Conservation (phyloP, 2,329 filamentous ascomycete genomes). For the Apiospora phragmitis region DNA sequence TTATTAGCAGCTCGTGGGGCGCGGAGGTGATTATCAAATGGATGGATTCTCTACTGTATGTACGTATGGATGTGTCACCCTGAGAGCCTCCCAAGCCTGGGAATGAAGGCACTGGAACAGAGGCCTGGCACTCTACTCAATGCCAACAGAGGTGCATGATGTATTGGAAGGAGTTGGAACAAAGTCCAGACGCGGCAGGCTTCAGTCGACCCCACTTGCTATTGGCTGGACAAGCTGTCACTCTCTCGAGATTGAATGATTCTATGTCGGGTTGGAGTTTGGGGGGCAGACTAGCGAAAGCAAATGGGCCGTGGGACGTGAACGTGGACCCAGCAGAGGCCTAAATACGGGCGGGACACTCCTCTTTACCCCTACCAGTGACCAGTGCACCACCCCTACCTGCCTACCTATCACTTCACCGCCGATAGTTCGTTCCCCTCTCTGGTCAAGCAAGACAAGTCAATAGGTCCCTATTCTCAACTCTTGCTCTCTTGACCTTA, state of each 20-base stretch:
- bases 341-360: conserved; percentile 6
- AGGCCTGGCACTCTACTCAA: neutral
- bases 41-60: neutral
- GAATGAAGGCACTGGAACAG: neutral
- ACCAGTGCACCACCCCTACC: neutral
- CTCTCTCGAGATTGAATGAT: neutral
- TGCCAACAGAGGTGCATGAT: conserved; percentile 1
- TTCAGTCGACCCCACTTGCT: conserved; percentile 6
- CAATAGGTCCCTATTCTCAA: conserved; percentile 7
- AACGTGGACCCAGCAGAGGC: conserved; percentile 4
- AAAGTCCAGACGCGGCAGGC: conserved; percentile 5
- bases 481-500: conserved; percentile 9
- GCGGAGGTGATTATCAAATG: neutral
- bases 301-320: conserved; percentile 1
- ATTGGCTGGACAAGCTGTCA: conserved; percentile 8
- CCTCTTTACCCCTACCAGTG: neutral
- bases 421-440: conserved; percentile 8
- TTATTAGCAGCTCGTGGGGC: neutral
- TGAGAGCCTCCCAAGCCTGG: neutral
- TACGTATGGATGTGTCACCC: neutral
- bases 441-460: neutral
- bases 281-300: conserved; percentile 6
- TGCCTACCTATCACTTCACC: neutral
- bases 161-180: conserved; percentile 7
- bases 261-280: neutral